Base-by-base conservation (phyloP, 257 asterid species). In the Ilex asprella region DNA sequence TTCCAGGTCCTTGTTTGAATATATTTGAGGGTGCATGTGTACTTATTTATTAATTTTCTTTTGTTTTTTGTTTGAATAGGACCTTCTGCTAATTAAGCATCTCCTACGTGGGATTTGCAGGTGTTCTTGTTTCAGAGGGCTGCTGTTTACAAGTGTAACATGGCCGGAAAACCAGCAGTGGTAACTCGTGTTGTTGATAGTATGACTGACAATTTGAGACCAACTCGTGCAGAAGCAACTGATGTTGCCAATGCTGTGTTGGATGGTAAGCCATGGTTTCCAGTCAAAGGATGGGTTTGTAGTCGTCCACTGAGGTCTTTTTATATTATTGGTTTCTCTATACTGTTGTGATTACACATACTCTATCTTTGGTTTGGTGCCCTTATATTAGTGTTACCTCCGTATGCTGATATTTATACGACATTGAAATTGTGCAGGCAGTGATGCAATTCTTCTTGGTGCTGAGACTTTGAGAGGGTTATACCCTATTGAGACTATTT, bases 161-260 rank as follows among this genome's bases (percentile, higher is more conserved):
- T 90, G 97, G 96, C 95, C 60, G 97, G 97, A 63, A 89, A 89
- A 79, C 97, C 97, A 50, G 94, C 95, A 31, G 97, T 87, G 64
- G 89, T 90, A 12, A 90, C 97, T 47, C 97, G 97, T 58, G 97
- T 90, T 71, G 97, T 90, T 52, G 97, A 90, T 74, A 90, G 97
- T 51, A 90, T 90, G 97, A 90, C 96, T 13, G 95, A 90, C 86
- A 90, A 90, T 78, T 76, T 87, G 53, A 82, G 97, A 76, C 97
- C 97, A 57, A 90, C 97, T 58, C 97, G 97, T 72, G 97, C 97
- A 59, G 97, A 90, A 79, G 97, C 97, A 65, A 89, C 97, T 66
- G 97, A 89, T 87, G 94, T 89, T 6, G 97, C 97, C 47, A 89
- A 89, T 75, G 95, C 95, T 72, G 97, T 87, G 59, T 81, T 90